Percentiles rank a stretch among this genome's conserved stretches.
Evolutionary conservation across 306 rosid species (phyloP).

Genomic region (Dalbergia cultrata): DNA sequence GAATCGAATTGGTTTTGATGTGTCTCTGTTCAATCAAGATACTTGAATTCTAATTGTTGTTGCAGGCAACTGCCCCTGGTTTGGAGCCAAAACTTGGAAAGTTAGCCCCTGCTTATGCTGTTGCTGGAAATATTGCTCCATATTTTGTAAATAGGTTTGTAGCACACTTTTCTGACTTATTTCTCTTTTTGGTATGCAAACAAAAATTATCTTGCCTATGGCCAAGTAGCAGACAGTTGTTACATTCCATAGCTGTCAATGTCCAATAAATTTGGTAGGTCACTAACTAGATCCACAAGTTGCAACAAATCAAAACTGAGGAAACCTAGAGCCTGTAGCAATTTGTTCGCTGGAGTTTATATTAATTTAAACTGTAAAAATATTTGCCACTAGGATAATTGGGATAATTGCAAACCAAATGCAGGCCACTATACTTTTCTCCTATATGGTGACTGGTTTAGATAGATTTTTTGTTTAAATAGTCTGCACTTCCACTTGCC

Average conservation of each 20-base stretch:
- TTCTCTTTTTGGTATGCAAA: constrained; percentile 28
- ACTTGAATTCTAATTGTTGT: constrained; percentile 40
- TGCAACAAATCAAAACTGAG: neutral
- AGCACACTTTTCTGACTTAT: neutral
- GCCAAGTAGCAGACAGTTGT: neutral
- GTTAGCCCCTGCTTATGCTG: constrained; percentile 87
- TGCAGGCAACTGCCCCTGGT: constrained; percentile 86
- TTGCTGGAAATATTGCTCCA: constrained; percentile 79
- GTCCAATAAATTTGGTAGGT: constrained; percentile 26
- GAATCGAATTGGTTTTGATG: neutral
- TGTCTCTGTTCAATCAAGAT: constrained; percentile 10
- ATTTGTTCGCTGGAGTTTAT: constrained; percentile 23
- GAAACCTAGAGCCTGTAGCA: constrained; percentile 26
- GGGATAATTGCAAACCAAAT: neutral
- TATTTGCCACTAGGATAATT: neutral
- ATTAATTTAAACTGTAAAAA: neutral
- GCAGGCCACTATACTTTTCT: constrained; percentile 14
- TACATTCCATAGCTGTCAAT: constrained; percentile 9
- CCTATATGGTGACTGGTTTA: neutral
- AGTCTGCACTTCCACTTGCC: neutral
- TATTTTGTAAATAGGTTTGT: constrained; percentile 84
- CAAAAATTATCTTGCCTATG: neutral
- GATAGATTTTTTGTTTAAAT: constrained; percentile 2
- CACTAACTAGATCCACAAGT: constrained; percentile 23
- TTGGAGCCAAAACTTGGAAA: constrained; percentile 89